Percentiles rank a stretch among this genome's conserved stretches.
Conservation (phyloP, 805 yeast genomes). For the Wickerhamiella australiensis region DNA sequence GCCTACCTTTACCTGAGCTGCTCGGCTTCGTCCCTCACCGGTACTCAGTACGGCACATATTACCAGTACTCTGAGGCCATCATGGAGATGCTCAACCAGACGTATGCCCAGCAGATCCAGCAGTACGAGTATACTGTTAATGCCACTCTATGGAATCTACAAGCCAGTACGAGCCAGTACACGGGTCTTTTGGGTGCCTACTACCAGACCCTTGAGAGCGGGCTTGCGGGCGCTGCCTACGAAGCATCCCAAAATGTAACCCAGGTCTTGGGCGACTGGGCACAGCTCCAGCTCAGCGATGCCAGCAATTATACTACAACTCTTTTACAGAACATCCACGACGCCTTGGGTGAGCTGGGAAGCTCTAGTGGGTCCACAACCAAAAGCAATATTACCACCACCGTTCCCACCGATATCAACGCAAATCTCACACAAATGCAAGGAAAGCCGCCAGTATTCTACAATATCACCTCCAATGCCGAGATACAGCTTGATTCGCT, state of each 20-base stretch:
- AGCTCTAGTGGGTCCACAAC: not conserved
- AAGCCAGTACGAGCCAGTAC: constrained; percentile 2
- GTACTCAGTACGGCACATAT: constrained; percentile 6
- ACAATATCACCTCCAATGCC: constrained; percentile 11
- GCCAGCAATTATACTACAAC: constrained; percentile 10
- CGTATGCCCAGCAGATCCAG: constrained; percentile 8
- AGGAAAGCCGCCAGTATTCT: constrained; percentile 4
- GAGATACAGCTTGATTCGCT: constrained; percentile 6
- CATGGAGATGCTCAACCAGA: constrained; percentile 8
- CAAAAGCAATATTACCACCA: constrained; percentile 1
- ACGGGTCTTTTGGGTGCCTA: constrained; percentile 8
- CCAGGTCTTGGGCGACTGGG: constrained; percentile 10
- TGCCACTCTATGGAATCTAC: constrained; percentile 13
- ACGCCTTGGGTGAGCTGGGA: constrained; percentile 4
- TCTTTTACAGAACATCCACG: constrained; percentile 9
- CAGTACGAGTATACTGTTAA: constrained; percentile 16
- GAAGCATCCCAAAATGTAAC: constrained; percentile 13
- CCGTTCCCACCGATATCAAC: constrained; percentile 4
- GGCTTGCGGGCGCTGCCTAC: constrained; percentile 6
- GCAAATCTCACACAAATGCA: not conserved
- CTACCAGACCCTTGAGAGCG: constrained; percentile 10
- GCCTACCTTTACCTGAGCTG: constrained; percentile 7
- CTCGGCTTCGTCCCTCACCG: not conserved
- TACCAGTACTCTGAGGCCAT: constrained; percentile 9
- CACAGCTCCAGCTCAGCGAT: constrained; percentile 5